Evolutionary conservation across 1,284 basidiomycete genomes (phyloP), one percentile per base, ranked within the genome.

Genomic region (Sutorius eximius): DNA sequence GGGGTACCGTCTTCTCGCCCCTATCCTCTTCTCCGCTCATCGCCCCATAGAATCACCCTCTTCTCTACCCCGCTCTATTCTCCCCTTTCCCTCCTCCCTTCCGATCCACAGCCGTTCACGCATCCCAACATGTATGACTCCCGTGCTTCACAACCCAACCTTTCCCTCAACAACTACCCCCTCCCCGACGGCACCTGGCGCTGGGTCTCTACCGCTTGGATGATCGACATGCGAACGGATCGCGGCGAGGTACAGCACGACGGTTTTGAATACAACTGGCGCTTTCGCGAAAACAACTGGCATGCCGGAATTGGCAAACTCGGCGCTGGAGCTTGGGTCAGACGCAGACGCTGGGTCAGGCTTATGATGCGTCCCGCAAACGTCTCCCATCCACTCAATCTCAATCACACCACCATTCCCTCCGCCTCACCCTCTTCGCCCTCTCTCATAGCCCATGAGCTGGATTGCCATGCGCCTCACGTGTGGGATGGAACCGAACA

Each of bases 181-280:
- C 79, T 92, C 24, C 90, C 89, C 1, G 87, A 91, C 61, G 89
- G 87, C 24, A 82, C 79, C 12, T 92, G 90, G 90, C 78, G 72
- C 43, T 92, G 89, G 89, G 82, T 90, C 3, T 89, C 87, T 36
- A 79, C 80, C 34, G 72, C 79, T 8, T 92, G 89, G 89, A 88
- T 92, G 87, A 82, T 91, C 55, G 90, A 92, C 73, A 92, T 92
- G 89, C 85, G 86, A 38, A 79, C 82, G 20, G 82, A 87, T 59
- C 72, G 73, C 18, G 87, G 87, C 47, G 80, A 85, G 61, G 85
- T 91, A 5, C 86, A 89, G 62, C 79, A 87, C 60, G 89, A 92
- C 61, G 89, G 89, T 38, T 92, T 91, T 60, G 87, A 92, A 69
- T 92, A 92, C 72, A 91, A 90, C 64, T 89, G 85, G 82, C 68